A percentile compares a stretch with the other conserved stretches of the same genome.
Evolutionary conservation across 179 eudicot species (phyloP).

Genomic region (Dionaea muscipula): DNA sequence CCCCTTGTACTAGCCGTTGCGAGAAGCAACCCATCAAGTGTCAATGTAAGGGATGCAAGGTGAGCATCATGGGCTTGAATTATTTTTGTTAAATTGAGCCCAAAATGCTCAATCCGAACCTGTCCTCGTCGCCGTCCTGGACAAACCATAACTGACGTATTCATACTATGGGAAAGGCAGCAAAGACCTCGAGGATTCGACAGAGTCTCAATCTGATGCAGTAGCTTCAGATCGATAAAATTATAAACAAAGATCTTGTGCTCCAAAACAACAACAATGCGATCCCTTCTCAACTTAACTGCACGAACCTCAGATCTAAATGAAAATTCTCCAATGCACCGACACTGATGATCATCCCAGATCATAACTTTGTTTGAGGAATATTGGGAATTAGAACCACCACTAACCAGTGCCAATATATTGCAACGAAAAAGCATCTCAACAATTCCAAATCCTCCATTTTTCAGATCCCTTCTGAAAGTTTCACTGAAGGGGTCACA

Average conservation of each 20-base stretch:
- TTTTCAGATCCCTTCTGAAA: constrained; percentile 75
- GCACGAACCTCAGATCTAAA: constrained; percentile 89
- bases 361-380: constrained; percentile 86
- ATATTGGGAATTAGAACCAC: constrained; percentile 60
- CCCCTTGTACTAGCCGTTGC: constrained; percentile 94
- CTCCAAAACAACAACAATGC: constrained; percentile 80
- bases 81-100: constrained; percentile 63
- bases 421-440: constrained; percentile 94
- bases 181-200: constrained; percentile 87
- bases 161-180: constrained; percentile 69
- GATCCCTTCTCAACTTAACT: constrained; percentile 78
- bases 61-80: constrained; percentile 84
- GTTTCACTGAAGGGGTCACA: constrained; percentile 93
- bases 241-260: constrained; percentile 86
- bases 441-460: constrained; percentile 79
- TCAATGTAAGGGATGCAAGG: constrained; percentile 69
- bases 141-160: constrained; percentile 78
- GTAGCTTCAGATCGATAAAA: constrained; percentile 73
- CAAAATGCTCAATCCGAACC: constrained; percentile 89
- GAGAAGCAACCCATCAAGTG: constrained; percentile 88
- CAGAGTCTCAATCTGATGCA: constrained; percentile 82
- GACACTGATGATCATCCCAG: constrained; percentile 98
- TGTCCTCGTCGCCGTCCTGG: constrained; percentile 85
- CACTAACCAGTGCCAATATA: constrained; percentile 85
- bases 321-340: constrained; percentile 90